Conservation (phyloP, 495 filamentous ascomycete genomes). For the Rhypophila decipiens region DNA sequence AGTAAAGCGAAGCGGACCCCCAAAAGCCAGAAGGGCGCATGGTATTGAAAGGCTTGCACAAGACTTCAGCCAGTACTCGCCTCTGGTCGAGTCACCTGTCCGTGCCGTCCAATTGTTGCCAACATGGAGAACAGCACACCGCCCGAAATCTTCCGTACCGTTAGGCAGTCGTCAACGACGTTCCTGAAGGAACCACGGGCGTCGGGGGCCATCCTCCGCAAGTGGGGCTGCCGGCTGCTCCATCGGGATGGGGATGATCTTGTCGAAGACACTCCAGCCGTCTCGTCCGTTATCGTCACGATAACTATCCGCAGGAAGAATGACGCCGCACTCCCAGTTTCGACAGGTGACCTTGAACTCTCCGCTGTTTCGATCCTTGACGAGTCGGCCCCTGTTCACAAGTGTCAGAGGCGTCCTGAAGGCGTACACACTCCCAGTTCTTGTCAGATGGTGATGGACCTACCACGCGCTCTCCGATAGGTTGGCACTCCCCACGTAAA, state of each 20-base stretch:
- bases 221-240: constrained; percentile 43
- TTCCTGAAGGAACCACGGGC: constrained; percentile 11
- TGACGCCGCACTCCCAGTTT: constrained; percentile 95
- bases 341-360: constrained; percentile 70
- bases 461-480: constrained; percentile 89
- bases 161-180: no score
- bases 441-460: constrained; percentile 27
- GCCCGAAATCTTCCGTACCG: no score
- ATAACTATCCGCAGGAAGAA: constrained; percentile 47
- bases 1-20: no score
- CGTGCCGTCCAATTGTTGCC: no score
- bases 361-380: constrained; percentile 57
- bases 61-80: no score
- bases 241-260: constrained; percentile 66
- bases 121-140: no score
- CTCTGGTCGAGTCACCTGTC: no score
- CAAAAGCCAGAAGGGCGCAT: no score
- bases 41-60: no score
- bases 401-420: neutral
- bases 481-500: constrained; percentile 90
- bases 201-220: neutral
- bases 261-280: constrained; percentile 45
- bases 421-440: no score
- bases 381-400: constrained; percentile 41
- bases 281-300: neutral